phyloP scores from a whole-genome alignment of 768 basidiomycete species.

The Butyriboletus loyo region DNA sequence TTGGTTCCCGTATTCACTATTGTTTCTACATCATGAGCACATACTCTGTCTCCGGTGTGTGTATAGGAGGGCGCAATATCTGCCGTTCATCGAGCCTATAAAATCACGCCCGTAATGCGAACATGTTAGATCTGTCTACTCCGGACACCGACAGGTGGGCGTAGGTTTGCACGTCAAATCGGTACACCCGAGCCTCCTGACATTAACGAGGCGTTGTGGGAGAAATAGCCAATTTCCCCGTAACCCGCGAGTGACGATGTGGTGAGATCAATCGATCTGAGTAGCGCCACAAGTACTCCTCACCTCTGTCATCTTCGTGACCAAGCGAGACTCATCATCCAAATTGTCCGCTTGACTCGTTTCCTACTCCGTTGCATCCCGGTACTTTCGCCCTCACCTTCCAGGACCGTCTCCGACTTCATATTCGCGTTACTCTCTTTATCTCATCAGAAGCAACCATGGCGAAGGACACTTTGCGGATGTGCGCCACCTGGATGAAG shows the following conservation, averaged over 20 bases:
- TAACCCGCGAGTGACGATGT: background rate
- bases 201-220: constrained; percentile 18
- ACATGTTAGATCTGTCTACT: background rate
- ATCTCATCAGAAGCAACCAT: background rate
- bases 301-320: too few relatives aligned
- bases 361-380: background rate
- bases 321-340: constrained; percentile 5
- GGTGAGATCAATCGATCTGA: constrained; percentile 11
- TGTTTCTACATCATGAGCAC: background rate
- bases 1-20: constrained; percentile 1
- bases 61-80: background rate
- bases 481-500: background rate
- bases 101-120: background rate
- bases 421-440: background rate
- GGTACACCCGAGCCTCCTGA: constrained; percentile 4
- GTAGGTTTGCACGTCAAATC: constrained; percentile 3
- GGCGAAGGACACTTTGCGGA: constrained; percentile 5
- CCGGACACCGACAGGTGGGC: background rate
- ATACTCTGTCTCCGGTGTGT: background rate
- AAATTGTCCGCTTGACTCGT: background rate
- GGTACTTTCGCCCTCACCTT: background rate
- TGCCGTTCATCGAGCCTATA: background rate
- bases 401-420: background rate
- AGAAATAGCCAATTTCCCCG: background rate
- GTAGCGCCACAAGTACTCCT: background rate